Conservation (phyloP, 306 rosid species). For the Lagenaria siceraria region DNA sequence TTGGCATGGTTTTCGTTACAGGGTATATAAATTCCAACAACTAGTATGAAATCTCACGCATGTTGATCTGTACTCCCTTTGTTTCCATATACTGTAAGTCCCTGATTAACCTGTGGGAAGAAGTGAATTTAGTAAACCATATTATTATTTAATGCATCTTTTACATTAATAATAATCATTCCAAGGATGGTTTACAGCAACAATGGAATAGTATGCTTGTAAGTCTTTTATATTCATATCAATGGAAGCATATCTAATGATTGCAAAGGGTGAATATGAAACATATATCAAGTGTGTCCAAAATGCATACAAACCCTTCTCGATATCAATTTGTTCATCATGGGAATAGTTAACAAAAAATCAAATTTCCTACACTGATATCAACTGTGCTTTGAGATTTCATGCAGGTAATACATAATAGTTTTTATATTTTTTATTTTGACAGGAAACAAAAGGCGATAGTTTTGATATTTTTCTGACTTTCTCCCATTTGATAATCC, state of each 20-base stretch:
- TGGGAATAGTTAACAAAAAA: background rate
- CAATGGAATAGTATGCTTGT: background rate
- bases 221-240: background rate
- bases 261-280: background rate
- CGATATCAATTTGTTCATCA: background rate
- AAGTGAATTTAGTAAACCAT: constrained; percentile 5
- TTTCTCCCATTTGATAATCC: background rate
- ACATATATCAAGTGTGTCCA: background rate
- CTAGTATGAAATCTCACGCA: constrained; percentile 51
- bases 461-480: background rate
- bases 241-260: background rate
- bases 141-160: background rate
- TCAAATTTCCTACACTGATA: background rate
- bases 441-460: too few species aligned
- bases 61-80: constrained; percentile 98
- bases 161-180: background rate
- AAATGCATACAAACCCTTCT: background rate
- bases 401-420: background rate
- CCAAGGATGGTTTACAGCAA: background rate
- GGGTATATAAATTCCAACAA: background rate
- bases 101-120: constrained; percentile 68
- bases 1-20: background rate
- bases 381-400: background rate
- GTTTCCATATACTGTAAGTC: constrained; percentile 78
- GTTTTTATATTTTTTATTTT: background rate